These are phyloP conservation scores for Piromyces finnis DNA, from an alignment of 192 early-diverging fungal genomes.

Conservation along the genomic window DNA sequence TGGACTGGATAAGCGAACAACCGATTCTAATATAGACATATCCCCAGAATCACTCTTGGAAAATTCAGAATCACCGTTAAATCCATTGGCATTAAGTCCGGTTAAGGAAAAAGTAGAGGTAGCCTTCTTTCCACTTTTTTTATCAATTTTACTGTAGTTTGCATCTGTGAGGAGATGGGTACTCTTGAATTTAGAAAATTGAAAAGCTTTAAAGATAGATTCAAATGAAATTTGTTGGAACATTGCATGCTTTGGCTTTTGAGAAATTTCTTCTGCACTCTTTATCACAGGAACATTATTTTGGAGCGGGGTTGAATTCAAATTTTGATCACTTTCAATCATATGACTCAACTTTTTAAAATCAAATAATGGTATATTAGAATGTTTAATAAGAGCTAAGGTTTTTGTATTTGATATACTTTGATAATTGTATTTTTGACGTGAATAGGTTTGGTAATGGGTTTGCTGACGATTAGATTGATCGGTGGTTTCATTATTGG, in stretches of 20 bases:
- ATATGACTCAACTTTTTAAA: neutral
- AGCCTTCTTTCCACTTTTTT: too few relatives aligned
- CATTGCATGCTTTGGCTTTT: neutral
- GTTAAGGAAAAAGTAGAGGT: too few relatives aligned
- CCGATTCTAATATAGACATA: too few relatives aligned
- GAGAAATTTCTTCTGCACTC: neutral
- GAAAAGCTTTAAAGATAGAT: neutral
- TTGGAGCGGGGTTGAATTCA: neutral
- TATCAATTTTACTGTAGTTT: too few relatives aligned
- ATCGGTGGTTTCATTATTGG: neutral
- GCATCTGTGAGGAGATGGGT: neutral
- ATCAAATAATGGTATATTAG: neutral
- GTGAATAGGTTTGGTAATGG: neutral
- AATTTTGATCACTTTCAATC: neutral
- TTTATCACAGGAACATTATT: too few relatives aligned
- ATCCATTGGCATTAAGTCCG: too few relatives aligned
- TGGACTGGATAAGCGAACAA: too few relatives aligned
- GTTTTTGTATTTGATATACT: neutral
- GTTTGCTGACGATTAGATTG: neutral
- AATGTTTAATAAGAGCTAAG: neutral
- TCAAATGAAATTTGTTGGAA: neutral
- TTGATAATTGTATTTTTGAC: neutral
- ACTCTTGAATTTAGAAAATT: neutral
- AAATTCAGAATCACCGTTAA: too few relatives aligned
- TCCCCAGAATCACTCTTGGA: too few relatives aligned